phyloP scores from a whole-genome alignment of 768 basidiomycete genomes.

The Lentinula boryana region DNA sequence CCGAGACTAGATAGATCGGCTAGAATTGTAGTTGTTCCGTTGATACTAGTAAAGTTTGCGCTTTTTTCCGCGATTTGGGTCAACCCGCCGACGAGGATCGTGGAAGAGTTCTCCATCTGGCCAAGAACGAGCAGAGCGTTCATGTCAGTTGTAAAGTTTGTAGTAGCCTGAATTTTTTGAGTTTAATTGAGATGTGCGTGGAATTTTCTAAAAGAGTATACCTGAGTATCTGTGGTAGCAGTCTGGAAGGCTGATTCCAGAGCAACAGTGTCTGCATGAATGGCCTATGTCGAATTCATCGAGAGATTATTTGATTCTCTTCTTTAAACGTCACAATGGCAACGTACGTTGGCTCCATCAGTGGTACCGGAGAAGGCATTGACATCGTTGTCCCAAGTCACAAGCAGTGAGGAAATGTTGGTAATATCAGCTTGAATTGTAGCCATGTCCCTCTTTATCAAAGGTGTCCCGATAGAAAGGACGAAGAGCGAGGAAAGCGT shows the following conservation, averaged over 20 bases:
- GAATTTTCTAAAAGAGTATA: background rate
- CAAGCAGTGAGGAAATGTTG: slow-evolving; percentile 1
- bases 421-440: background rate
- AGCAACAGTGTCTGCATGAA: background rate
- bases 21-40: background rate
- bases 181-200: background rate
- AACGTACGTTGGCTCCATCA: background rate
- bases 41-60: background rate
- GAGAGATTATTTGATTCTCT: background rate
- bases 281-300: background rate
- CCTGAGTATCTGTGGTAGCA: background rate
- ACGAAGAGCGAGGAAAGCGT: background rate
- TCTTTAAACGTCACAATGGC: background rate
- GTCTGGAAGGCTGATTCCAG: background rate
- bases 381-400: slow-evolving; percentile 2
- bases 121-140: background rate
- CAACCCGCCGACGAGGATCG: background rate
- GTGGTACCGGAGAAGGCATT: background rate
- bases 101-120: slow-evolving; percentile 1
- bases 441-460: slow-evolving; percentile 1
- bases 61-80: background rate
- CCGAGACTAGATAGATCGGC: background rate
- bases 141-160: background rate
- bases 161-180: background rate
- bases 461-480: background rate